phyloP scores from a whole-genome alignment of 192 early-diverging fungal species.

The Pilobolus umbonatus region DNA sequence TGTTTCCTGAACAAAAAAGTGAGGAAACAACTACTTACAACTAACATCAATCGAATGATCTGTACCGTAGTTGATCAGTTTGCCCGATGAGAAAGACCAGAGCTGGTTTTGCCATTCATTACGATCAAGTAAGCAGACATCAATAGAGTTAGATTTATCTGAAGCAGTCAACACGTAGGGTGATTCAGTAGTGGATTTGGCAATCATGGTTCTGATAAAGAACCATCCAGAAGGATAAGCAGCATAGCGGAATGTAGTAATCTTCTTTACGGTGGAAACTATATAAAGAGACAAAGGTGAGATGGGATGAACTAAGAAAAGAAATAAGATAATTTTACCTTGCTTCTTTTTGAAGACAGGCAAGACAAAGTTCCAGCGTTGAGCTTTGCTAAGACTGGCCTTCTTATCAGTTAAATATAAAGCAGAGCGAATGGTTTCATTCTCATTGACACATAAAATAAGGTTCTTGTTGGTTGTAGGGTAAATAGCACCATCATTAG shows the following conservation, averaged over 20 bases:
- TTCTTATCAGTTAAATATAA: slow-evolving; percentile 12
- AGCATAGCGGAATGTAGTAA: slow-evolving; percentile 18
- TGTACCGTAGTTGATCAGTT: slow-evolving; percentile 24
- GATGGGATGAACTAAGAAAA: background rate
- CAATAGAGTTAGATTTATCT: background rate
- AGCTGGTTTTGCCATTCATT: slow-evolving; percentile 21
- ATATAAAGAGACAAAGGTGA: slow-evolving; percentile 1
- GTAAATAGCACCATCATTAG: slow-evolving; percentile 21
- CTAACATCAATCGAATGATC: slow-evolving; percentile 14
- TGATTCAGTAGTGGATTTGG: slow-evolving; percentile 9
- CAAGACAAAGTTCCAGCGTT: slow-evolving; percentile 31
- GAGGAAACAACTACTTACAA: slow-evolving; percentile 13
- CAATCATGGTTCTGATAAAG: slow-evolving; percentile 17
- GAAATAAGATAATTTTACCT: slow-evolving; percentile 8
- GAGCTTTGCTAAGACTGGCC: slow-evolving; percentile 13
- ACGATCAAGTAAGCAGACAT: slow-evolving; percentile 4
- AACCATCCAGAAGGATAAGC: slow-evolving; percentile 29
- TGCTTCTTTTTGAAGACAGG: slow-evolving; percentile 35
- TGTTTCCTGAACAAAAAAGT: background rate
- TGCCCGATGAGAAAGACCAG: slow-evolving; percentile 22
- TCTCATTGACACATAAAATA: slow-evolving; percentile 22
- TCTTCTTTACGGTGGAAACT: slow-evolving; percentile 18
- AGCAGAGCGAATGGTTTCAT: slow-evolving; percentile 11
- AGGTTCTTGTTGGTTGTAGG: slow-evolving; percentile 7
- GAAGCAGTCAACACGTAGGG: slow-evolving; percentile 21